phyloP scores from a whole-genome alignment of 306 rosid species.

The Quercus alba region DNA sequence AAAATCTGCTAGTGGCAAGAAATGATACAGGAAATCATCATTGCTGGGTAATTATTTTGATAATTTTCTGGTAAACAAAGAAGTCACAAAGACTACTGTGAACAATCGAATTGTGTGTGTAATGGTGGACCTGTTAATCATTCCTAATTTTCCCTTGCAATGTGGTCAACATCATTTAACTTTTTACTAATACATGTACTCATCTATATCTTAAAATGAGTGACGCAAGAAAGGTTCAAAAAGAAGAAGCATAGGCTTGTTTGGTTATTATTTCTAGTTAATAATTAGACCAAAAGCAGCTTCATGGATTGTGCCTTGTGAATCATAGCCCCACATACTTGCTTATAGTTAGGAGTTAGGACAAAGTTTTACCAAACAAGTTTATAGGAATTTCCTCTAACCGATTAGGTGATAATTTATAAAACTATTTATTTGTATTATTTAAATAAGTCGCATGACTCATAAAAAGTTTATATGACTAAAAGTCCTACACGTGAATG shows the following conservation, averaged over 20 bases:
- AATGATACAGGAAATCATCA: constrained; percentile 32
- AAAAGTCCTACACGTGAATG: too few relatives aligned
- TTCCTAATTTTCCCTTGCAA: constrained; percentile 21
- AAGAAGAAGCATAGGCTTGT: background rate
- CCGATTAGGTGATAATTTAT: too few relatives aligned
- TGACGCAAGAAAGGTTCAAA: background rate
- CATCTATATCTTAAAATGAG: too few relatives aligned
- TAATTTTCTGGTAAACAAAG: constrained; percentile 24
- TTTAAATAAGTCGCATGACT: too few relatives aligned
- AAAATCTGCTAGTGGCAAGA: constrained; percentile 26
- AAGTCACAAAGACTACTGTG: constrained; percentile 40
- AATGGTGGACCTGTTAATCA: constrained; percentile 51
- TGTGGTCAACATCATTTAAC: background rate
- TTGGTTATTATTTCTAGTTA: background rate
- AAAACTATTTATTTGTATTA: too few relatives aligned
- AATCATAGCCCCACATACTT: background rate
- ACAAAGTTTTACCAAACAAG: too few relatives aligned
- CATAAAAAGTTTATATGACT: too few relatives aligned
- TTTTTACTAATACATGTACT: background rate
- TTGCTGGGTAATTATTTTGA: constrained; percentile 36
- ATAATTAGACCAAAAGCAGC: background rate
- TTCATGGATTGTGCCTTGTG: background rate
- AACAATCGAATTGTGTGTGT: constrained; percentile 18
- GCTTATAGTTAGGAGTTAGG: too few relatives aligned
- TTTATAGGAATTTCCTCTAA: too few relatives aligned